Percentiles rank a stretch among this genome's conserved stretches.
Evolutionary conservation across 106 monocot species (phyloP).

Genomic region (Dendrobium officinale): DNA sequence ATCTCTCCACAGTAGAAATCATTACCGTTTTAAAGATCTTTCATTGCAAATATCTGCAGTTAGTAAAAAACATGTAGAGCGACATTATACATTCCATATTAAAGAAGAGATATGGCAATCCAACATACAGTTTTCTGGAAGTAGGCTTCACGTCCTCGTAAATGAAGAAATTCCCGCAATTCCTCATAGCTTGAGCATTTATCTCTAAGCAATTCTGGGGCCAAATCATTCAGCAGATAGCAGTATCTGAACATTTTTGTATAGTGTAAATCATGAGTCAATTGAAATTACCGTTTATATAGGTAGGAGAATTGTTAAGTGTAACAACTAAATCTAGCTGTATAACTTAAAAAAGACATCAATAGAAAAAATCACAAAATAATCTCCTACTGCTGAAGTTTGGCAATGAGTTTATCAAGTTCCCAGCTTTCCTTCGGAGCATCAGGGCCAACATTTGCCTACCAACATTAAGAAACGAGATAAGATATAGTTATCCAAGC

Average conservation of each 20-base stretch:
- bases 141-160: slow-evolving; percentile 87
- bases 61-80: not conserved
- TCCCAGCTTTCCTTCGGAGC: slow-evolving; percentile 75
- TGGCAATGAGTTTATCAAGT: slow-evolving; percentile 73
- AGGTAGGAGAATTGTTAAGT: not conserved
- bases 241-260: slow-evolving; percentile 60
- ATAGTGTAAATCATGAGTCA: not conserved
- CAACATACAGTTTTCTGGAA: slow-evolving; percentile 69
- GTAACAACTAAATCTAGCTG: not conserved
- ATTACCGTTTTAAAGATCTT: not conserved
- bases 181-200: slow-evolving; percentile 69
- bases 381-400: slow-evolving; percentile 81
- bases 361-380: not conserved
- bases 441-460: slow-evolving; percentile 81
- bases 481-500: not conserved
- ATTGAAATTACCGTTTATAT: not conserved
- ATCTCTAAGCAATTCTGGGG: slow-evolving; percentile 60
- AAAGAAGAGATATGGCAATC: not conserved
- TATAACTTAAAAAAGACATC: not conserved
- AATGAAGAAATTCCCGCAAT: slow-evolving; percentile 64
- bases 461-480: not conserved
- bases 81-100: not conserved
- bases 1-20: not conserved
- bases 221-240: slow-evolving; percentile 76
- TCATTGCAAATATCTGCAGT: not conserved